Conservation (phyloP, 106 monocot genomes). For the Alisma plantagoaquatica region DNA sequence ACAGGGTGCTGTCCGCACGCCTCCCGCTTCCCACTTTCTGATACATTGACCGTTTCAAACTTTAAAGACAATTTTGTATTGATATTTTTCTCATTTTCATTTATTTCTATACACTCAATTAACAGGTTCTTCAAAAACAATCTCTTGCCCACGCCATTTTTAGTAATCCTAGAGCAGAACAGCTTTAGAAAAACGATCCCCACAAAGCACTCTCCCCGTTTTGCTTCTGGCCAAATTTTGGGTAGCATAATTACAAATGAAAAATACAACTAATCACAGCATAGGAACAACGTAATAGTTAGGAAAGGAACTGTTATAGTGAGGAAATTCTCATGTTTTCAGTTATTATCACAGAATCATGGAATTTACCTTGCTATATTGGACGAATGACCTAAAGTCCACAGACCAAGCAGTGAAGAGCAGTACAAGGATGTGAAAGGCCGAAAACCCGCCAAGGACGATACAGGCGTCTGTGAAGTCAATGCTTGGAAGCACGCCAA, state of each 20-base stretch:
- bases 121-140: too few relatives aligned
- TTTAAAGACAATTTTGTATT: too few relatives aligned
- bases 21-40: too few relatives aligned
- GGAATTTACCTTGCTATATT: constrained; percentile 55
- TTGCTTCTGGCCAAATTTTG: too few relatives aligned
- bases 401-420: constrained; percentile 89
- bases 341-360: background rate
- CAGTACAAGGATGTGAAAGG: constrained; percentile 50
- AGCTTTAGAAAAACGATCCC: too few relatives aligned
- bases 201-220: too few relatives aligned
- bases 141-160: too few relatives aligned
- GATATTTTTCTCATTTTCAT: too few relatives aligned
- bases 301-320: background rate
- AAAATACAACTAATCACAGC: background rate
- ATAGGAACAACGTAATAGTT: background rate
- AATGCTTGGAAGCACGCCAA: constrained; percentile 41
- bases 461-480: constrained; percentile 64
- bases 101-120: too few relatives aligned
- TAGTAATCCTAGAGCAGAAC: too few relatives aligned
- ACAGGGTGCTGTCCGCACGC: too few relatives aligned
- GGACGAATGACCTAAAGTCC: constrained; percentile 68
- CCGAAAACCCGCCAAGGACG: constrained; percentile 47
- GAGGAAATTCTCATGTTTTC: background rate
- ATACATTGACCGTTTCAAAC: too few relatives aligned
- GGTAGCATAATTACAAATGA: background rate